These are phyloP conservation scores for Vanderwaltozyma tropicalis DNA, from an alignment of 805 yeast genomes.

Conservation along the genomic window DNA sequence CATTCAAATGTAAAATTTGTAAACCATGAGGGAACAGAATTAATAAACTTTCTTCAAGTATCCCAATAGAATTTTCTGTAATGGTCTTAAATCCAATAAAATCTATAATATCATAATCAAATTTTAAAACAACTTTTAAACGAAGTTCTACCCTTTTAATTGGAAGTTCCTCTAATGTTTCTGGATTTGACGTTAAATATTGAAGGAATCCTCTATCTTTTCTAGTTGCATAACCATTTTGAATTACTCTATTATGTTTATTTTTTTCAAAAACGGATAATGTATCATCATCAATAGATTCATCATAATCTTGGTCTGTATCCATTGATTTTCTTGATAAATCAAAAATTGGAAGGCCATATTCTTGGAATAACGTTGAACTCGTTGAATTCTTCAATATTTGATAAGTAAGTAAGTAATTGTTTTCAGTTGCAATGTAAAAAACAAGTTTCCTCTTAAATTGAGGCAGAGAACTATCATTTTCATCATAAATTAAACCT, in stretches of 20 bases:
- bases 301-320: conserved; percentile 12
- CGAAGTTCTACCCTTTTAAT: conserved; percentile 23
- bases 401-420: conserved; percentile 24
- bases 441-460: conserved; percentile 18
- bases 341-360: conserved; percentile 22
- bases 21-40: conserved; percentile 24
- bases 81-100: conserved; percentile 18
- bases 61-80: conserved; percentile 5
- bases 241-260: conserved; percentile 23
- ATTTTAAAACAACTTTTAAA: conserved; percentile 24
- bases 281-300: conserved; percentile 22
- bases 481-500: conserved; percentile 12
- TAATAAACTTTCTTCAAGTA: conserved; percentile 16
- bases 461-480: conserved; percentile 4
- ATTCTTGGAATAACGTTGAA: conserved; percentile 17
- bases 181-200: conserved; percentile 12
- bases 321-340: conserved; percentile 6
- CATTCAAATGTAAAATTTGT: conserved; percentile 19
- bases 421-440: conserved; percentile 23
- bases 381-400: conserved; percentile 16
- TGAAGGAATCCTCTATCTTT: conserved; percentile 25
- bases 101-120: conserved; percentile 24
- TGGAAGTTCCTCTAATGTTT: conserved; percentile 23
- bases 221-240: conserved; percentile 25
- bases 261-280: conserved; percentile 25